These are phyloP conservation scores for Sporothrix euskadiensis DNA, from an alignment of 2,329 filamentous ascomycete genomes.

Conservation along the genomic window DNA sequence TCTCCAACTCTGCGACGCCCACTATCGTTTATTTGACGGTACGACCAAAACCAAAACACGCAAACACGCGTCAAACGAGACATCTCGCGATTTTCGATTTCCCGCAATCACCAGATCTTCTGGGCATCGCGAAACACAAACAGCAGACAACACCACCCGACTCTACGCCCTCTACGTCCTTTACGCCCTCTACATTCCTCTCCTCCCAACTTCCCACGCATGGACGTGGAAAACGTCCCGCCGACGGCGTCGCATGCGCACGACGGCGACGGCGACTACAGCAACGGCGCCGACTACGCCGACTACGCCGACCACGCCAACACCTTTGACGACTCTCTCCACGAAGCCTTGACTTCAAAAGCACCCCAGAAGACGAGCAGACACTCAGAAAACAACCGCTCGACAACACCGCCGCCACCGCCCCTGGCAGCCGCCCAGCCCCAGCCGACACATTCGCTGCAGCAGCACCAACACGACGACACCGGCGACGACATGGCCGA, in stretches of 20 bases:
- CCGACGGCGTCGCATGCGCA: constrained; percentile 28
- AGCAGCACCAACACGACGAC: background rate
- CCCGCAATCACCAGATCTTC: background rate
- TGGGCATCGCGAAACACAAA: background rate
- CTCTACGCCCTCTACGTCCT: background rate
- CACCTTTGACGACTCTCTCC: constrained; percentile 15
- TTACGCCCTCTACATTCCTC: too few species aligned
- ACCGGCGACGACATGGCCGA: constrained; percentile 4
- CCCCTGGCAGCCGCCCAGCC: background rate
- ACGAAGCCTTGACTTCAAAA: background rate
- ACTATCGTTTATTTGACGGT: background rate
- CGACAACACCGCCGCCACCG: constrained; percentile 11
- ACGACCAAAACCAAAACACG: too few species aligned
- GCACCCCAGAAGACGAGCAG: background rate
- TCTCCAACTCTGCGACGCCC: background rate
- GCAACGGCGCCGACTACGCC: too few species aligned
- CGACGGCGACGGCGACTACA: background rate
- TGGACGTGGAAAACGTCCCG: constrained; percentile 35
- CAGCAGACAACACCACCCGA: background rate
- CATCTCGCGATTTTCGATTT: background rate
- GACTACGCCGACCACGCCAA: constrained; percentile 15
- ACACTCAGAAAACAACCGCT: background rate
- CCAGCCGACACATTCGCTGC: background rate
- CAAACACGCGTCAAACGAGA: constrained; percentile 16
- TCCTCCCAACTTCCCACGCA: background rate